A percentile compares a stretch with the other conserved stretches of the same genome.
Evolutionary conservation across 148 eudicot species (phyloP).

Genomic region (Talinum fruticosum): DNA sequence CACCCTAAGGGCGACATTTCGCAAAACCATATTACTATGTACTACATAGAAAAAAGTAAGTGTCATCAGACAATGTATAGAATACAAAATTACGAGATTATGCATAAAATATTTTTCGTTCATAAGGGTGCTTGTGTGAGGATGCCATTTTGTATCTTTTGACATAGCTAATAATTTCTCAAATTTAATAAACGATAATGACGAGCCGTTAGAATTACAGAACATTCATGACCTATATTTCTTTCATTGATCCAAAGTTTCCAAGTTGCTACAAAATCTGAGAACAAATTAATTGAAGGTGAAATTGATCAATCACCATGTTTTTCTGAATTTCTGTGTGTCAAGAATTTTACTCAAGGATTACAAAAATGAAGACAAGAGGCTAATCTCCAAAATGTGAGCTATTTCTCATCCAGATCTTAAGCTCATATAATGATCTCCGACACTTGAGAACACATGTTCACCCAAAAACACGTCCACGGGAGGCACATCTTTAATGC

Average conservation of each 20-base stretch:
- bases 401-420: constrained; percentile 13
- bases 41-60: too few species aligned
- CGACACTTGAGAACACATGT: constrained; percentile 71
- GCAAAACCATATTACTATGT: too few species aligned
- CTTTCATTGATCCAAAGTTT: constrained; percentile 1
- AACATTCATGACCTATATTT: background rate
- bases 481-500: constrained; percentile 59
- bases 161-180: too few species aligned
- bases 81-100: too few species aligned
- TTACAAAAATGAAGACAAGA: background rate
- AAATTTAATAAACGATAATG: too few species aligned
- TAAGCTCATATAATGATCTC: constrained; percentile 50
- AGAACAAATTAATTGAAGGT: background rate
- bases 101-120: too few species aligned
- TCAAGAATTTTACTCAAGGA: background rate
- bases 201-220: too few species aligned
- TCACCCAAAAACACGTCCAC: constrained; percentile 50
- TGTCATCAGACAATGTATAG: too few species aligned
- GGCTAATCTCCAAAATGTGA: too few species aligned
- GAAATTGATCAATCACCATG: background rate
- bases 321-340: constrained; percentile 6
- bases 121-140: too few species aligned
- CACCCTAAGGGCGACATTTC: too few species aligned
- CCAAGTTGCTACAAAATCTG: background rate
- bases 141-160: too few species aligned